Percentiles rank a stretch among this genome's conserved stretches.
Evolutionary conservation across 495 filamentous ascomycete genomes (phyloP).

Genomic region (Daldinia grandis): DNA sequence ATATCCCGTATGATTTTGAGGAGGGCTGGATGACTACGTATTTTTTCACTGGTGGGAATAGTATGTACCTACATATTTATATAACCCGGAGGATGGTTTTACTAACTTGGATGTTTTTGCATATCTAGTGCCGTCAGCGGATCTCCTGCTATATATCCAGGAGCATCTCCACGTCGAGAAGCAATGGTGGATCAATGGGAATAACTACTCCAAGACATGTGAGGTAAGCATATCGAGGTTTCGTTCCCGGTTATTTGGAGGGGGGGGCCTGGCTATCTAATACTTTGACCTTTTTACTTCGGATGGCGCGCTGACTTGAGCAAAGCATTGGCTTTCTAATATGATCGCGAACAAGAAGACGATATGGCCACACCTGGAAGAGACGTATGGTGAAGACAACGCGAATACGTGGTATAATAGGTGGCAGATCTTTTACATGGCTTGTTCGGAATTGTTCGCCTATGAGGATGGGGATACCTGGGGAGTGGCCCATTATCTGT

Average conservation of each 20-base stretch:
- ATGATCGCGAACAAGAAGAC: slow-evolving; percentile 61
- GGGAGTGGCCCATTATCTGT: slow-evolving; percentile 70
- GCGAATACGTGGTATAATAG: slow-evolving; percentile 67
- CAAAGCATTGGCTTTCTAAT: slow-evolving; percentile 65
- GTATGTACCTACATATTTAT: slow-evolving; percentile 26
- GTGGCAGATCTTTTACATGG: slow-evolving; percentile 76
- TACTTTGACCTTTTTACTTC: not conserved
- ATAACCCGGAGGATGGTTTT: not conserved
- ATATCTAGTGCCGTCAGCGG: slow-evolving; percentile 67
- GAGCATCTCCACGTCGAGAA: slow-evolving; percentile 62
- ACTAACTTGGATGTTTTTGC: slow-evolving; percentile 12
- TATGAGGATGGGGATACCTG: slow-evolving; percentile 68
- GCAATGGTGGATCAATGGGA: slow-evolving; percentile 73
- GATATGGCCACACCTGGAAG: slow-evolving; percentile 66
- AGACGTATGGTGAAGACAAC: slow-evolving; percentile 66
- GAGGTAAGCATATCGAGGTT: slow-evolving; percentile 64
- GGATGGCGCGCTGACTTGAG: slow-evolving; percentile 31
- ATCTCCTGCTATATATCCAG: slow-evolving; percentile 72
- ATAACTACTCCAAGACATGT: slow-evolving; percentile 71
- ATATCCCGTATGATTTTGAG: slow-evolving; percentile 71
- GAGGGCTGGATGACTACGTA: slow-evolving; percentile 75
- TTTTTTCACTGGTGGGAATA: slow-evolving; percentile 75
- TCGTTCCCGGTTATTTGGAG: too few relatives aligned
- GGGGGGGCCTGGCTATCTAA: too few relatives aligned
- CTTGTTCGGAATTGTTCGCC: slow-evolving; percentile 71